Evolutionary conservation across 352 stramenopile genomes (phyloP).

Genomic region (Globisporangium mamillatum): DNA sequence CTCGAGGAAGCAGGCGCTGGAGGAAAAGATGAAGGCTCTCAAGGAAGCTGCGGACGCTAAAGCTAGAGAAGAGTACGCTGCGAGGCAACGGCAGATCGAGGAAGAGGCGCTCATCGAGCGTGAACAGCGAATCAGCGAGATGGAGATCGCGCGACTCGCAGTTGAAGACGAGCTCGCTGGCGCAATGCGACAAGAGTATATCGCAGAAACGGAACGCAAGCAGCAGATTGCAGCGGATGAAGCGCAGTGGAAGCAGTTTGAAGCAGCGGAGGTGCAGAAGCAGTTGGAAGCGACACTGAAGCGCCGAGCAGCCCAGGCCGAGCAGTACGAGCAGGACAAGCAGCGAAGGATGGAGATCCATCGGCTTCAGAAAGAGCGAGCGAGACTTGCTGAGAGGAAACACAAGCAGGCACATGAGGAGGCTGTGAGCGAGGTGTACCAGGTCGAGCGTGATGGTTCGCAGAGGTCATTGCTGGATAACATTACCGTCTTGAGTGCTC

Average conservation of each 20-base stretch:
- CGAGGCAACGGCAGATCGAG: conserved; percentile 34
- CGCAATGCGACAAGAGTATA: conserved; percentile 31
- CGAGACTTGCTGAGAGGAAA: conserved; percentile 25
- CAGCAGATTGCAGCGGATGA: conserved; percentile 56
- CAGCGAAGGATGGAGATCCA: conserved; percentile 65
- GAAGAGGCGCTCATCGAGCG: conserved; percentile 33
- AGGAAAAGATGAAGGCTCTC: conserved; percentile 55
- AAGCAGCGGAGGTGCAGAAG: conserved; percentile 46
- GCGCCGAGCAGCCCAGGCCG: conserved; percentile 45
- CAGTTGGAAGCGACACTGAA: conserved; percentile 45
- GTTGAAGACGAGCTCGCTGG: conserved; percentile 45
- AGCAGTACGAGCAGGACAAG: conserved; percentile 69
- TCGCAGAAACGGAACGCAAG: conserved; percentile 38
- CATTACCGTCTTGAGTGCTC: not conserved
- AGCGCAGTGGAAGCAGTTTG: conserved; percentile 56
- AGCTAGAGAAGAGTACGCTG: conserved; percentile 43
- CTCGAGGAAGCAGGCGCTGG: conserved; percentile 33
- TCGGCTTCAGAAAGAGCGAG: conserved; percentile 53
- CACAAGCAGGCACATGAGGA: conserved; percentile 10
- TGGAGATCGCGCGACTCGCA: conserved; percentile 43
- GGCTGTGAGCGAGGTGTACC: not conserved
- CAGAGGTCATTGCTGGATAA: conserved; percentile 1
- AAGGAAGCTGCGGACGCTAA: conserved; percentile 64
- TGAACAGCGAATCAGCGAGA: conserved; percentile 29
- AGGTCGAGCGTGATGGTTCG: not conserved